These are phyloP conservation scores for Fusarium sp. DNA, from an alignment of 2,329 filamentous ascomycete species.

Conservation along the genomic window DNA sequence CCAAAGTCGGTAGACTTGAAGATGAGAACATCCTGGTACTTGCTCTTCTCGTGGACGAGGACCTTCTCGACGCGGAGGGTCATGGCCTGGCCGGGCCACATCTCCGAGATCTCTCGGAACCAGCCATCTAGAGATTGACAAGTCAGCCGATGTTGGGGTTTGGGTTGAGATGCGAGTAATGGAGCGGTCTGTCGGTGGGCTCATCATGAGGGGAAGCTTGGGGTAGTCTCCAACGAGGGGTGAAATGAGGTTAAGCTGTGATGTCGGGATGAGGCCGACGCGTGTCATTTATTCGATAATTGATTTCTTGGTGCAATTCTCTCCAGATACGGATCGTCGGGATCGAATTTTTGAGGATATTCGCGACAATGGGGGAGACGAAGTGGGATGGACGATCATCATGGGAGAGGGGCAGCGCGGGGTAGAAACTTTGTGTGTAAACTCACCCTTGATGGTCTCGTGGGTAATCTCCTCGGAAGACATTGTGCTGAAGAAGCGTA, in stretches of 20 bases:
- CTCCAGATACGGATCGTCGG: not conserved
- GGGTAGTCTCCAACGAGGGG: not conserved
- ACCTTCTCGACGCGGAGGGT: slow-evolving; percentile 98
- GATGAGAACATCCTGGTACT: slow-evolving; percentile 99
- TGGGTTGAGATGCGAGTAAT: not conserved
- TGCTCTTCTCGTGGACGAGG: slow-evolving; percentile 98
- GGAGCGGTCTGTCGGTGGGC: not conserved
- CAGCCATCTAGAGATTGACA: slow-evolving; percentile 82
- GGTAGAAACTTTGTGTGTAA: slow-evolving; percentile 31
- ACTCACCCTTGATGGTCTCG: slow-evolving; percentile 80
- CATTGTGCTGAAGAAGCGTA: slow-evolving; percentile 62
- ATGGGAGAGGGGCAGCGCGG: slow-evolving; percentile 45
- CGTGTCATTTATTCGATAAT: not conserved
- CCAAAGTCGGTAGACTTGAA: slow-evolving; percentile 99
- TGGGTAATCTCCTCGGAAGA: slow-evolving; percentile 72
- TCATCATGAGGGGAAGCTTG: slow-evolving; percentile 1
- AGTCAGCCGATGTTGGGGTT: slow-evolving; percentile 21
- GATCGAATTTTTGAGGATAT: not conserved
- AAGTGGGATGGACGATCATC: slow-evolving; percentile 23
- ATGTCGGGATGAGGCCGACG: not conserved
- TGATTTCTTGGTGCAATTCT: not conserved
- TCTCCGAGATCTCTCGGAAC: slow-evolving; percentile 98
- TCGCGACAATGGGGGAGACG: not conserved
- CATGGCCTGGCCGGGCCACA: slow-evolving; percentile 99
- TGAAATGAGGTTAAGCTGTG: not conserved